These are phyloP conservation scores for Fistulinella prunicolor DNA, from an alignment of 768 basidiomycete genomes.

Conservation along the genomic window DNA sequence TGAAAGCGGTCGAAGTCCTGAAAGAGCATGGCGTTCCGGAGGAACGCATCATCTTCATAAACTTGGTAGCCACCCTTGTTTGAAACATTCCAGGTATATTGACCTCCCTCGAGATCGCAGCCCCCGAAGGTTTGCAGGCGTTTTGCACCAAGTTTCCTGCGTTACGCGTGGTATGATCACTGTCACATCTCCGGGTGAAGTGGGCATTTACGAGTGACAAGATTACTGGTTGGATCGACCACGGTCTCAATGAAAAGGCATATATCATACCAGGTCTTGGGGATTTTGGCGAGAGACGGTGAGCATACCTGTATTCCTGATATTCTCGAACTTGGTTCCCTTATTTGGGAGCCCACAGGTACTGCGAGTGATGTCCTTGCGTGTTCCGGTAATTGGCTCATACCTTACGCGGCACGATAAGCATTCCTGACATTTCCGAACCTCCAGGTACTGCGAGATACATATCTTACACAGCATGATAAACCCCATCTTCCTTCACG, in stretches of 20 bases:
- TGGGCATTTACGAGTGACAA: constrained; percentile 27
- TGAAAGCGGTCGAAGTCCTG: constrained; percentile 95
- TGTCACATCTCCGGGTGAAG: not conserved
- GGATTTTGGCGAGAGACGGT: constrained; percentile 95
- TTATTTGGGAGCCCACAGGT: constrained; percentile 10
- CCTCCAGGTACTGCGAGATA: too few relatives aligned
- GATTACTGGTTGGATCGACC: constrained; percentile 96
- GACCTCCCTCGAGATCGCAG: constrained; percentile 59
- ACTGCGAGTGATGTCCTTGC: constrained; percentile 17
- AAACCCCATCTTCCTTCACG: too few relatives aligned
- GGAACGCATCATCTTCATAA: constrained; percentile 93
- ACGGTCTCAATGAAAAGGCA: constrained; percentile 86
- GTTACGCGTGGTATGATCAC: constrained; percentile 65
- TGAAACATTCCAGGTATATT: not conserved
- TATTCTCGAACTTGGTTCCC: not conserved
- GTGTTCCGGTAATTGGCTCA: not conserved
- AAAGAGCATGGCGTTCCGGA: constrained; percentile 90
- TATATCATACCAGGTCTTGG: constrained; percentile 94
- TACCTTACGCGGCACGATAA: too few relatives aligned
- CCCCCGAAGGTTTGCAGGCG: constrained; percentile 83
- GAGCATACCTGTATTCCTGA: constrained; percentile 5
- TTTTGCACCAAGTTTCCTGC: constrained; percentile 76
- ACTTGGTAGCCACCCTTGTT: constrained; percentile 53
- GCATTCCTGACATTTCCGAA: not conserved
- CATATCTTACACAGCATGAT: too few relatives aligned